A percentile compares a stretch with the other conserved stretches of the same genome.
Conservation (phyloP, 2,329 filamentous ascomycete genomes). For the Colletotrichum horii region DNA sequence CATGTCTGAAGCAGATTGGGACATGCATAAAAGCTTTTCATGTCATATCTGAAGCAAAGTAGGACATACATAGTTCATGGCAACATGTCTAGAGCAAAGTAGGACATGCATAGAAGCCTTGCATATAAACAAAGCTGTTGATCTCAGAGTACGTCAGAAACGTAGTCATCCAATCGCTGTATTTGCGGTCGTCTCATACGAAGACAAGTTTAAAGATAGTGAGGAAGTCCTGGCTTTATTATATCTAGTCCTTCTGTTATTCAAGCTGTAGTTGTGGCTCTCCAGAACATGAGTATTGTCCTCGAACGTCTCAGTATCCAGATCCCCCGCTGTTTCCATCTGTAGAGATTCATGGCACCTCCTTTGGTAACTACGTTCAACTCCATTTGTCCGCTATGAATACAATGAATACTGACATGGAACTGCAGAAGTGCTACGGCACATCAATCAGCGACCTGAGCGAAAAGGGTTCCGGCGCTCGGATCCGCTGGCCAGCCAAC, state of each 20-base stretch:
- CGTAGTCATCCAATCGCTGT: not conserved
- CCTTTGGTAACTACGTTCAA: not conserved
- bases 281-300: not conserved
- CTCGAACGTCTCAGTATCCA: not conserved
- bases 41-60: not conserved
- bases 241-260: not conserved
- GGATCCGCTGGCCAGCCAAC: not conserved
- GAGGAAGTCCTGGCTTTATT: not conserved
- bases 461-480: not conserved
- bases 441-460: not conserved
- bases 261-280: not conserved
- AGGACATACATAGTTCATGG: not conserved
- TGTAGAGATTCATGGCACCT: not conserved
- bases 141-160: not conserved
- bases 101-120: not conserved
- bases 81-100: not conserved
- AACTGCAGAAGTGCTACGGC: not conserved
- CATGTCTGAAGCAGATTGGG: not conserved
- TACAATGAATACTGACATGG: not conserved
- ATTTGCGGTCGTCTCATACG: not conserved
- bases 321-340: not conserved
- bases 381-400: not conserved
- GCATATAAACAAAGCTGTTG: not conserved
- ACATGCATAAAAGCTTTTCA: not conserved
- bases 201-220: not conserved